Evolutionary conservation across 2,329 filamentous ascomycete genomes (phyloP), one percentile per base, ranked within the genome.

Genomic region (Talaromyces sp.): DNA sequence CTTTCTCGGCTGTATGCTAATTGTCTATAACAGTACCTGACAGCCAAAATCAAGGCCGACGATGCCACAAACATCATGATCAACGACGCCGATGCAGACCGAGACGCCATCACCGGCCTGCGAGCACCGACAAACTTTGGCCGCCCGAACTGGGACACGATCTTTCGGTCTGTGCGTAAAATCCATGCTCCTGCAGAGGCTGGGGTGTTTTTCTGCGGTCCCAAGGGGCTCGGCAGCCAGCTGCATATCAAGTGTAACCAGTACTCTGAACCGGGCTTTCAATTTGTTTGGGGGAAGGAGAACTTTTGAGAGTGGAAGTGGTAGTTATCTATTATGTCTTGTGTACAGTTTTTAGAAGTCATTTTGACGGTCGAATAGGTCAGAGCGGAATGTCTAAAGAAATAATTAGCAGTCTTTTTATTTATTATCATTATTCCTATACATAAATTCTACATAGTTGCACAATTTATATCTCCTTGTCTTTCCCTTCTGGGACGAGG

Each of bases 41-140:
- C 91, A 2, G 91, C 90, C 70, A 92, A 90, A 81, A 92, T 94
- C 79, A 92, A 92, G 80, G 85, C 86, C 30, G 90, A 93, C 73
- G 91, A 94, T 71, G 90, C 90, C 56, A 92, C 90, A 53, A 94
- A 95, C 78, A 94, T 95, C 79, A 94, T 94, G 90, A 92, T 94
- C 82, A 93, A 94, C 79, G 90, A 93, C 69, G 90, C 88, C 73
- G 91, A 92, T 71, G 89, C 89, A 67, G 89, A 94, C 73, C 89
- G 89, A 75, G 90, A 95, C 74, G 87, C 90, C 69, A 93, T 95
- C 73, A 95, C 91, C 0, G 91, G 91, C 60, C 83, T 95, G 33
- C 84, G 90, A 56, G 89, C 90, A 60, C 90, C 90, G 23, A 95
- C 91, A 51, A 95, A 92, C 79, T 70, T 95, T 73, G 91, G 91